Conservation (phyloP, 805 yeast genomes). For the Candida orba region DNA sequence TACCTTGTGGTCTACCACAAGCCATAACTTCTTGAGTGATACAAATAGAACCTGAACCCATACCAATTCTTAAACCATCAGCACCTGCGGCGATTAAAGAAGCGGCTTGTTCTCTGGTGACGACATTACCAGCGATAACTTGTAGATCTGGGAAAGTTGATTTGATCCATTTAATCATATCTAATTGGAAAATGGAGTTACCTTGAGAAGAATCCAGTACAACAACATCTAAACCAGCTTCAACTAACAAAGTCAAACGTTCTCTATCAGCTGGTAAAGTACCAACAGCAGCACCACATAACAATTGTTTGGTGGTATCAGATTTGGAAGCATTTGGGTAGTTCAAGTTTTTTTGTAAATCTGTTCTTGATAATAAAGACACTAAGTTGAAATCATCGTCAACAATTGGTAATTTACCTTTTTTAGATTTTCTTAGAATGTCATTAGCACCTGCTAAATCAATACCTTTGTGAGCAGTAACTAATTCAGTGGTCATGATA, state of each 20-base stretch:
- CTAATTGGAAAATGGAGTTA: conserved; percentile 89
- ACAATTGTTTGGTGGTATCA: conserved; percentile 84
- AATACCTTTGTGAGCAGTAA: conserved; percentile 80
- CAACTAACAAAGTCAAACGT: conserved; percentile 78
- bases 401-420: conserved; percentile 95
- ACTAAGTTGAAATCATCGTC: conserved; percentile 71
- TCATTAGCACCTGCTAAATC: conserved; percentile 82
- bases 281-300: conserved; percentile 99
- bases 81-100: conserved; percentile 91
- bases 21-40: conserved; percentile 99
- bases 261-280: conserved; percentile 83
- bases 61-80: conserved; percentile 97
- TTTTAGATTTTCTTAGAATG: conserved; percentile 84
- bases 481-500: conserved; percentile 84
- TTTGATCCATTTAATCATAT: conserved; percentile 92
- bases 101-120: conserved; percentile 98
- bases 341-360: conserved; percentile 89
- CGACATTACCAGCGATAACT: conserved; percentile 97
- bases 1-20: conserved; percentile 99
- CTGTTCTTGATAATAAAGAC: conserved; percentile 89
- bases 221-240: conserved; percentile 96
- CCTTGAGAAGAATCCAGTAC: conserved; percentile 96
- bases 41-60: conserved; percentile 99
- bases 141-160: conserved; percentile 68
- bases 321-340: conserved; percentile 96